These are phyloP conservation scores for Lepiota venenata DNA, from an alignment of 768 basidiomycete genomes.

Conservation along the genomic window DNA sequence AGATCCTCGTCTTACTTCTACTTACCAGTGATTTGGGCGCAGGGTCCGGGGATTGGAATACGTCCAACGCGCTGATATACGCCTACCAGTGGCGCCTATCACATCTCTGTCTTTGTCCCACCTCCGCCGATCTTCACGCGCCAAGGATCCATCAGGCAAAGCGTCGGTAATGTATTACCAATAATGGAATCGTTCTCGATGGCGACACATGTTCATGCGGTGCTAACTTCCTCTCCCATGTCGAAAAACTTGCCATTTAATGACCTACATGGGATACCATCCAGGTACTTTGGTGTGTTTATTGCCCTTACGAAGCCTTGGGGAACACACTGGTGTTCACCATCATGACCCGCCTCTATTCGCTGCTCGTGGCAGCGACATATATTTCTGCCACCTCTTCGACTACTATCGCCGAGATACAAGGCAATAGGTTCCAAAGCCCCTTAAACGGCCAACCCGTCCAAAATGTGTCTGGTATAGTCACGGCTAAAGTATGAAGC, in stretches of 20 bases:
- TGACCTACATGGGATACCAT: constrained; percentile 2
- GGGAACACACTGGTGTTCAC: constrained; percentile 8
- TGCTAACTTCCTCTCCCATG: constrained; percentile 17
- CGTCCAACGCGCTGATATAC: no score
- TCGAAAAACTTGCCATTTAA: constrained; percentile 12
- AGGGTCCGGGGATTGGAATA: no score
- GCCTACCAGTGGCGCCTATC: background rate
- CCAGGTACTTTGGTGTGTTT: constrained; percentile 15
- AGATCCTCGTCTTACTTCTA: no score
- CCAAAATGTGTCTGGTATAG: constrained; percentile 44
- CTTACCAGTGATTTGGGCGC: no score
- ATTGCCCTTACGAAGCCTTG: constrained; percentile 6
- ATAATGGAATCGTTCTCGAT: constrained; percentile 9
- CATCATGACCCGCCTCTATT: constrained; percentile 29
- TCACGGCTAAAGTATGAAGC: constrained; percentile 46
- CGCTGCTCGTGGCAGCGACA: constrained; percentile 25
- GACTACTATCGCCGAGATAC: constrained; percentile 46
- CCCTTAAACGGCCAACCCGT: constrained; percentile 44
- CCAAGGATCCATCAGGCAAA: background rate
- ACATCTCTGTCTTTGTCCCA: background rate
- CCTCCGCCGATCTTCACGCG: background rate
- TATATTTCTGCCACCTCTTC: constrained; percentile 26
- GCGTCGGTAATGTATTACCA: constrained; percentile 2
- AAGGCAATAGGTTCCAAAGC: constrained; percentile 45
- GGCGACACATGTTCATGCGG: constrained; percentile 21